A percentile compares a stretch with the other conserved stretches of the same genome.
phyloP scores from a whole-genome alignment of 2,329 filamentous ascomycete genomes.

The Fusarium mexicanum region DNA sequence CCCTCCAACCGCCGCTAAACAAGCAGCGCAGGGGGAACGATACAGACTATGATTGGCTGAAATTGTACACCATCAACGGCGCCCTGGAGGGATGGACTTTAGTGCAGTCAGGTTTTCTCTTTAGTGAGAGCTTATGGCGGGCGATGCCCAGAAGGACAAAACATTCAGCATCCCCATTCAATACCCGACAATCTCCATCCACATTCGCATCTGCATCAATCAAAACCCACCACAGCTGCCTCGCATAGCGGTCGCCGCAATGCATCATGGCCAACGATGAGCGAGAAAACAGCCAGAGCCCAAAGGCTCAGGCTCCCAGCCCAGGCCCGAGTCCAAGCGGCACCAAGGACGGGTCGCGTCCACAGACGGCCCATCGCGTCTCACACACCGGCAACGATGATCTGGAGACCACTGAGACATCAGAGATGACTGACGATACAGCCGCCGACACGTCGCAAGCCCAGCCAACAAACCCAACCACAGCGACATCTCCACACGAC shows the following conservation, averaged over 20 bases:
- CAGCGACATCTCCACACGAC: conserved; percentile 19
- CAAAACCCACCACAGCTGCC: background rate
- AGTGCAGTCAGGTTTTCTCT: conserved; percentile 27
- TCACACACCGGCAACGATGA: conserved; percentile 18
- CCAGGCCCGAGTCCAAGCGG: conserved; percentile 8
- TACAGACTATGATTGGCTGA: background rate
- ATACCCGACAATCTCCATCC: conserved; percentile 27
- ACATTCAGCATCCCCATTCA: conserved; percentile 21
- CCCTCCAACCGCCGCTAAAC: conserved; percentile 23
- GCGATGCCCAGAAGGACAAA: conserved; percentile 17
- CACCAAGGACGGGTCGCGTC: conserved; percentile 32
- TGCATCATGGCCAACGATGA: conserved; percentile 53
- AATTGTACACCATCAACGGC: background rate
- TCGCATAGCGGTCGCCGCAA: conserved; percentile 39
- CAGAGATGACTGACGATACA: conserved; percentile 26
- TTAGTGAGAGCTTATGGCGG: conserved; percentile 24
- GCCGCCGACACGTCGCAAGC: conserved; percentile 20
- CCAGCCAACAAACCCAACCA: conserved; percentile 15
- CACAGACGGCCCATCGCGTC: conserved; percentile 42
- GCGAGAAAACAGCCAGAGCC: conserved; percentile 36
- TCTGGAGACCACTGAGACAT: conserved; percentile 28
- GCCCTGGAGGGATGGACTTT: background rate
- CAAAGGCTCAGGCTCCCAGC: conserved; percentile 23
- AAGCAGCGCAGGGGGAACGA: background rate
- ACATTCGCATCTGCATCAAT: conserved; percentile 12